Evolutionary conservation across 1,284 basidiomycete species (phyloP), one percentile per base, ranked within the genome.

Genomic region (Phlebopus sp.): DNA sequence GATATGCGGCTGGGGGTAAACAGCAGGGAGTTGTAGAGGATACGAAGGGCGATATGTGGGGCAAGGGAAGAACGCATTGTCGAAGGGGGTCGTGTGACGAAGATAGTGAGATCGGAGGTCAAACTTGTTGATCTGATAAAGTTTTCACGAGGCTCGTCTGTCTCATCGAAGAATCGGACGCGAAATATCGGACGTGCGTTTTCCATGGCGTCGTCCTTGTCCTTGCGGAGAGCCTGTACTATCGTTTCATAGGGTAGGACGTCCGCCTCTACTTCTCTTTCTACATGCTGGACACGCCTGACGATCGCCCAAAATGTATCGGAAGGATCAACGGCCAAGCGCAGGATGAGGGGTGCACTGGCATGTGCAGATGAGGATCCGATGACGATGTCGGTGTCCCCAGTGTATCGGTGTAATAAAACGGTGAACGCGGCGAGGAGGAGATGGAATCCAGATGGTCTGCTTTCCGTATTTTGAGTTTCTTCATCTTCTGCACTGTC

Each of bases 91-190:
- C 86, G 73, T 21, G 82, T 81, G 52, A 90, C 75, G 66, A 89
- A 82, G 58, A 99, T 74, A 11, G 95, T 97, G 49, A 98, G 76
- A 69, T 99, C 97, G 21, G 94, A 92, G 8, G 91, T 93, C 43
- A 92, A 72, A 56, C 84, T 87, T 1, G 90, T 92, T 0, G 85
- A 84, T 25, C 81, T 79, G 53, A 95, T 82, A 59, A 90, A 91
- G 47, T 82, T 81, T 44, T 88, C 84, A 44, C 81, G 79, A 5
- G 82, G 79, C 40, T 81, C 71, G 54, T 90, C 88, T 3, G 86
- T 93, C 65, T 90, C 91, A 65, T 98, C 96, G 65, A 98, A 95
- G 77, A 98, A 98, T 21, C 95, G 85, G 39, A 98, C 94, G 35
- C 94, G 82, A 74, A 97, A 99, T 31, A 99, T 74, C 1, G 88